phyloP scores from a whole-genome alignment of 768 basidiomycete species.

The Rhizopogon rudus region DNA sequence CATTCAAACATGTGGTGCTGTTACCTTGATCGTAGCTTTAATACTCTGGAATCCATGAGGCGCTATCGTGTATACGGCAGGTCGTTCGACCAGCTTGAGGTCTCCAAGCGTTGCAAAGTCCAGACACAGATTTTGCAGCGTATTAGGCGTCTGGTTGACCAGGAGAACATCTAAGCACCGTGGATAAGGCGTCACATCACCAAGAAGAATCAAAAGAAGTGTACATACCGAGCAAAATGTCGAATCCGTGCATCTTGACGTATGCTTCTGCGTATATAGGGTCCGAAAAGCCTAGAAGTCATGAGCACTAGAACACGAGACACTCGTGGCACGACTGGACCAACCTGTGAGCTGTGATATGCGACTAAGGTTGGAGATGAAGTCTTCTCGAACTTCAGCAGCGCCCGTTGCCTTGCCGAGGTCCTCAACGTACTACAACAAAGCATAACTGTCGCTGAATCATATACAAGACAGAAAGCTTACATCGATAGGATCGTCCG shows the following conservation, averaged over 20 bases:
- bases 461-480: conserved; percentile 5
- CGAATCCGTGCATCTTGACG: conserved; percentile 97
- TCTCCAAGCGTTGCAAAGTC: conserved; percentile 98
- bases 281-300: conserved; percentile 81
- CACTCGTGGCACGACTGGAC: conserved; percentile 17
- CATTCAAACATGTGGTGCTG: neutral
- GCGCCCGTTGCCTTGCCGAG: conserved; percentile 85
- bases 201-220: neutral
- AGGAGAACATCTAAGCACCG: conserved; percentile 73
- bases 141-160: conserved; percentile 93
- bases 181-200: neutral
- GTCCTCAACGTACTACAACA: conserved; percentile 76
- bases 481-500: conserved; percentile 74
- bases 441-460: neutral
- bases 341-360: conserved; percentile 91
- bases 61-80: conserved; percentile 86
- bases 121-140: conserved; percentile 92
- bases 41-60: conserved; percentile 98
- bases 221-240: conserved; percentile 78
- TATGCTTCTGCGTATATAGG: conserved; percentile 98
- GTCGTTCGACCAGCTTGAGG: conserved; percentile 95
- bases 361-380: conserved; percentile 88
- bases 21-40: conserved; percentile 94
- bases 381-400: conserved; percentile 81
- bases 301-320: neutral